These are phyloP conservation scores for Cardamine chenopodiifolia DNA, from an alignment of 345 rosid genomes.

Conservation along the genomic window DNA sequence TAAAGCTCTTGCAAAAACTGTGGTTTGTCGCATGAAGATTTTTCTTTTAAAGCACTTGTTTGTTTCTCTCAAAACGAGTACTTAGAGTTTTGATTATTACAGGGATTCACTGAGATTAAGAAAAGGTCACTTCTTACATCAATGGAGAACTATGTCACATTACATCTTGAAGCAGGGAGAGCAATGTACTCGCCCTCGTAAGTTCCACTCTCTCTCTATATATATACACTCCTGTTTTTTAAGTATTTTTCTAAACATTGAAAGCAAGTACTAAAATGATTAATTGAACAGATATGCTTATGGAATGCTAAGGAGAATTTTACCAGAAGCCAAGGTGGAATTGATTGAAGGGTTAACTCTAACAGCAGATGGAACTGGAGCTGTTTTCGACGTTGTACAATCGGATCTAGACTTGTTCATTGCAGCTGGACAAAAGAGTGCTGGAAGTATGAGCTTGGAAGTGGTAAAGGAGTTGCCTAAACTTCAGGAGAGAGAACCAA, in stretches of 20 bases:
- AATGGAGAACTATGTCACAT: conserved; percentile 83
- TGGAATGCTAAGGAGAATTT: conserved; percentile 68
- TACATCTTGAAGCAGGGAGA: conserved; percentile 75
- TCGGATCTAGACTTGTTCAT: conserved; percentile 68
- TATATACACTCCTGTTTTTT: not conserved
- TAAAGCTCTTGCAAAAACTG: conserved; percentile 93
- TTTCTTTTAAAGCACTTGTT: not conserved
- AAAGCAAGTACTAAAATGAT: not conserved
- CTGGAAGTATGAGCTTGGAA: conserved; percentile 65
- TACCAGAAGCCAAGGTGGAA: conserved; percentile 97
- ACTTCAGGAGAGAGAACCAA: conserved; percentile 67
- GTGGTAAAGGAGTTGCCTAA: conserved; percentile 70
- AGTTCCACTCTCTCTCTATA: conserved; percentile 30
- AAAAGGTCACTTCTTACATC: conserved; percentile 86
- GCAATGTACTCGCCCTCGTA: conserved; percentile 76
- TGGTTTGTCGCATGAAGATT: conserved; percentile 49
- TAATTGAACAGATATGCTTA: conserved; percentile 56
- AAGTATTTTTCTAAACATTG: not conserved
- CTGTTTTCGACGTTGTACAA: conserved; percentile 75
- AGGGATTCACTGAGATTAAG: conserved; percentile 93
- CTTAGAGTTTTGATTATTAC: conserved; percentile 30
- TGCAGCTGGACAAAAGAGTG: conserved; percentile 64
- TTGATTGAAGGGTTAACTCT: conserved; percentile 70
- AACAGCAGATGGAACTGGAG: conserved; percentile 79
- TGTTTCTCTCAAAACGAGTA: not conserved